Conservation (phyloP, 495 filamentous ascomycete species). For the Podospora fimiseda region DNA sequence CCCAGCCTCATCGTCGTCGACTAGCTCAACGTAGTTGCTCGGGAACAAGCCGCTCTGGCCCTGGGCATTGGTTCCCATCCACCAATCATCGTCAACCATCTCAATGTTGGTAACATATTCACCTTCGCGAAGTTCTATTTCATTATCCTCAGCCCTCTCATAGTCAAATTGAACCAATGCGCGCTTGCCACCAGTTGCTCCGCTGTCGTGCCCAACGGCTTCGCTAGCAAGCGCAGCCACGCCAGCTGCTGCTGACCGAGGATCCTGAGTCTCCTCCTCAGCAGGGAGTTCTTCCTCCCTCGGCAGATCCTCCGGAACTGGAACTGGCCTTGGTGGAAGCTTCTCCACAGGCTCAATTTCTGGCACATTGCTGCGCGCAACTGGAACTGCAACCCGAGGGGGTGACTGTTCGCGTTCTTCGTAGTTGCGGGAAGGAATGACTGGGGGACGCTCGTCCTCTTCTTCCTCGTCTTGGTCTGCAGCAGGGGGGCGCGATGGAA, state of each 20-base stretch:
- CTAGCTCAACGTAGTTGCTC: conserved; percentile 89
- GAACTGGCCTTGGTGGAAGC: conserved; percentile 40
- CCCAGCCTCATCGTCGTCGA: conserved; percentile 48
- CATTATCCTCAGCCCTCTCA: conserved; percentile 94
- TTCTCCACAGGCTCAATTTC: conserved; percentile 45
- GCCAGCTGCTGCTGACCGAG: conserved; percentile 55
- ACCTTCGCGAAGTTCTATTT: conserved; percentile 85
- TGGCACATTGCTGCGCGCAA: conserved; percentile 54
- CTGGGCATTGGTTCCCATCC: conserved; percentile 77
- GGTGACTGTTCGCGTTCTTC: conserved; percentile 52
- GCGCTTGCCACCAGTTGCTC: conserved; percentile 47
- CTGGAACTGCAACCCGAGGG: conserved; percentile 80
- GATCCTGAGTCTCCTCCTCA: conserved; percentile 55
- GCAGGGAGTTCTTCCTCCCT: conserved; percentile 58
- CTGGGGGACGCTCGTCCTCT: conserved; percentile 40
- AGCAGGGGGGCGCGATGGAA: conserved; percentile 55
- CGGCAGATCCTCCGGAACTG: conserved; percentile 53
- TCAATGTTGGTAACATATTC: conserved; percentile 92
- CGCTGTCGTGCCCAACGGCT: background rate
- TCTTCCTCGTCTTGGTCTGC: conserved; percentile 50
- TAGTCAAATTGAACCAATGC: conserved; percentile 92
- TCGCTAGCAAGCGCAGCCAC: conserved; percentile 30
- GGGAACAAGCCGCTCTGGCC: conserved; percentile 90
- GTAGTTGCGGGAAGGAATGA: conserved; percentile 26
- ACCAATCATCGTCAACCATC: conserved; percentile 97